phyloP scores from a whole-genome alignment of 192 early-diverging fungal species.

The Linnemannia elongata region DNA sequence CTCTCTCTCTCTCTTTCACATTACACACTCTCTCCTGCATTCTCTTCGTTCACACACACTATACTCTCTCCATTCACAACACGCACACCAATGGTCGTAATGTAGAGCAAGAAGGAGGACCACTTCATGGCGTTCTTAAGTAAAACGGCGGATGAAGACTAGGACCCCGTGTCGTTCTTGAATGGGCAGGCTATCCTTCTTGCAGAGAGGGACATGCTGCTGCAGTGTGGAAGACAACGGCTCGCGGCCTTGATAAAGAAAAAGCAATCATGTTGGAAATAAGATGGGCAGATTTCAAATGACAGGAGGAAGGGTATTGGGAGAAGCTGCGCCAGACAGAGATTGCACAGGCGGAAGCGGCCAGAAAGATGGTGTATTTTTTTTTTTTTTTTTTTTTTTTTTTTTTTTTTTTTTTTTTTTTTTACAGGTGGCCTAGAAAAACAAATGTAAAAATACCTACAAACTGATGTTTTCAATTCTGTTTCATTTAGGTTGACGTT shows the following conservation, averaged over 20 bases:
- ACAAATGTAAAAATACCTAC: too few species aligned
- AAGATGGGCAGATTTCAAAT: conserved; percentile 35
- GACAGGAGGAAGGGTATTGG: conserved; percentile 34
- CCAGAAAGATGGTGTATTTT: conserved; percentile 30
- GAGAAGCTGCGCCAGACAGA: conserved; percentile 34
- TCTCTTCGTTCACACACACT: conserved; percentile 16
- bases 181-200: conserved; percentile 48
- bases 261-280: conserved; percentile 35
- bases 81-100: conserved; percentile 12
- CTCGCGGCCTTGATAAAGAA: conserved; percentile 35
- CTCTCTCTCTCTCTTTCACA: neutral
- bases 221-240: conserved; percentile 40
- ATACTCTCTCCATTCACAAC: conserved; percentile 7
- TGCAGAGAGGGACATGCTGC: conserved; percentile 31
- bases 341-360: conserved; percentile 23
- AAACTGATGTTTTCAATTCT: too few species aligned
- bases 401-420: too few species aligned
- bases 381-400: neutral
- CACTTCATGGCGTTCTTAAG: conserved; percentile 24
- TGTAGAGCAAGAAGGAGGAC: conserved; percentile 27
- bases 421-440: too few species aligned
- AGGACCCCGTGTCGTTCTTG: conserved; percentile 36
- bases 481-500: too few species aligned
- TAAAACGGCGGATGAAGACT: conserved; percentile 28
- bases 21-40: neutral